Conservation (phyloP, 805 yeast genomes). For the Yarrowia alimentaria region DNA sequence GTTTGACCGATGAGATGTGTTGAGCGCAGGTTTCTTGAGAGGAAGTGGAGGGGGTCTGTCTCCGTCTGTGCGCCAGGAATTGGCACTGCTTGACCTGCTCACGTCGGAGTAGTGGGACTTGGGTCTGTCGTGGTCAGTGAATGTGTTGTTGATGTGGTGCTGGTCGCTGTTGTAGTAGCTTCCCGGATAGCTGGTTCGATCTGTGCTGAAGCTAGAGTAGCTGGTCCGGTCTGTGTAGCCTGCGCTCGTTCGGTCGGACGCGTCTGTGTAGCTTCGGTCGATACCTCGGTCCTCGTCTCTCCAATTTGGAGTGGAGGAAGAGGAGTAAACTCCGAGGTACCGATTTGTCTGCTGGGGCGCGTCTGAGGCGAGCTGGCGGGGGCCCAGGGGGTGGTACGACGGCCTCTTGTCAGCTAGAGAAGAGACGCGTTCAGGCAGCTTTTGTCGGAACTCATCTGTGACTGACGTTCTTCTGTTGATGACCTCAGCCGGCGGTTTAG, state of each 20-base stretch:
- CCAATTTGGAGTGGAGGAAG: too few relatives aligned
- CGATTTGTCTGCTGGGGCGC: neutral
- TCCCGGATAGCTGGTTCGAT: neutral
- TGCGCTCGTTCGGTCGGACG: neutral
- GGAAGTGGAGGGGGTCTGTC: constrained; percentile 18
- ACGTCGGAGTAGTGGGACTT: constrained; percentile 9
- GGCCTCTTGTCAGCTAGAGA: constrained; percentile 15
- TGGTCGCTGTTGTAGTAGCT: neutral
- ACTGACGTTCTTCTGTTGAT: constrained; percentile 29
- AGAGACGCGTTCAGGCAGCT: constrained; percentile 12
- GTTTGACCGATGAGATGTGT: constrained; percentile 17
- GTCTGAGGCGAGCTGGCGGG: constrained; percentile 14
- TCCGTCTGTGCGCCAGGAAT: constrained; percentile 11
- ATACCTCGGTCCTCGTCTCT: constrained; percentile 1
- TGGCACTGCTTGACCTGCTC: constrained; percentile 3
- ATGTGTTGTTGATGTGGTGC: neutral
- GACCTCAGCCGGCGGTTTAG: constrained; percentile 32
- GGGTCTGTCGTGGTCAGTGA: constrained; percentile 5
- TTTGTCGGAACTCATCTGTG: constrained; percentile 29
- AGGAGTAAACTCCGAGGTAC: constrained; percentile 4
- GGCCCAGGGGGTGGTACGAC: constrained; percentile 10
- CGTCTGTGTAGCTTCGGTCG: constrained; percentile 14
- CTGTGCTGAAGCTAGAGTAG: constrained; percentile 1
- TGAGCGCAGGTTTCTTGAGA: constrained; percentile 15
- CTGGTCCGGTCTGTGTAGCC: neutral